phyloP scores from a whole-genome alignment of 495 filamentous ascomycete species.

The Xylaria palmicola region DNA sequence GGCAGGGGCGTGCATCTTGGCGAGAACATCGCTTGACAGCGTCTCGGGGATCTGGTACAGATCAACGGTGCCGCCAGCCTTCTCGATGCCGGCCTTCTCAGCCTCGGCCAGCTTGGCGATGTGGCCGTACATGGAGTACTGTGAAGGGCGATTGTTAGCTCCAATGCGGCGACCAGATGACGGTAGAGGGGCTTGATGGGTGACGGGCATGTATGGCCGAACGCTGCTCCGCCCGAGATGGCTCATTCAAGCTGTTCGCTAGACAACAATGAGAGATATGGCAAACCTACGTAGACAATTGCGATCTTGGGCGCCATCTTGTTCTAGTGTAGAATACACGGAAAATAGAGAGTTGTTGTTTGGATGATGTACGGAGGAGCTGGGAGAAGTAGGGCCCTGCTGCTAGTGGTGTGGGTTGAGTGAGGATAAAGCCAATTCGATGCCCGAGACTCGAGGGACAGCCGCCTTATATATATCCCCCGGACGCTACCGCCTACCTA shows the following conservation, averaged over 20 bases:
- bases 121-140: constrained; percentile 98
- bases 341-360: not conserved
- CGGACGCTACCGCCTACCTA: not conserved
- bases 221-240: not conserved
- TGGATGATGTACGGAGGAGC: not conserved
- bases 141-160: constrained; percentile 17
- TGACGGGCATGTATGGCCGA: not conserved
- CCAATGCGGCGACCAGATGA: not conserved
- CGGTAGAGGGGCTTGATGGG: not conserved
- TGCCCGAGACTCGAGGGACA: not conserved
- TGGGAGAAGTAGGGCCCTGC: not conserved
- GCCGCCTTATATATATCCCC: not conserved
- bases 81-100: constrained; percentile 86
- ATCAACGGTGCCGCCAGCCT: constrained; percentile 75
- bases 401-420: not conserved
- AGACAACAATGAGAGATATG: not conserved
- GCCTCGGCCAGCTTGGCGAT: constrained; percentile 78
- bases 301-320: constrained; percentile 91
- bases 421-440: not conserved
- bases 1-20: constrained; percentile 79
- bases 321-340: constrained; percentile 13
- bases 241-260: not conserved
- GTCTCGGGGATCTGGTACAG: constrained; percentile 89
- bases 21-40: constrained; percentile 75
- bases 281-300: constrained; percentile 74